Percentiles rank a stretch among this genome's conserved stretches.
Conservation (phyloP, 2,329 filamentous ascomycete genomes). For the Colletotrichum sp. region DNA sequence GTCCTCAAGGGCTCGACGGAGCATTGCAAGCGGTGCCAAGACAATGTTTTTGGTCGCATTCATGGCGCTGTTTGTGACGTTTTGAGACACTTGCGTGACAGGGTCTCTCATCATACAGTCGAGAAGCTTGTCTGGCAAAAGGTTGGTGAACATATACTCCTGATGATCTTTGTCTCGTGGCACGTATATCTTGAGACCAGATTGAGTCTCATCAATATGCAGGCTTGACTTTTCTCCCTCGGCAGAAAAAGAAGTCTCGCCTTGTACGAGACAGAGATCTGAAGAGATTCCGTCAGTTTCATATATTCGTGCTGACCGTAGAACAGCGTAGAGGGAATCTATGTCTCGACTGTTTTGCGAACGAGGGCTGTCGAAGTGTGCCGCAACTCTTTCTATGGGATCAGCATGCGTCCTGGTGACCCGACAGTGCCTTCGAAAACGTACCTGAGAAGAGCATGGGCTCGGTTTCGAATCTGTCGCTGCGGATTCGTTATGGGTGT, state of each 20-base stretch:
- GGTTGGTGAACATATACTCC: constrained; percentile 29
- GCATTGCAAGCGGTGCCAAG: not conserved
- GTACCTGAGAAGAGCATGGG: not conserved
- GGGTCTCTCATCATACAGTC: constrained; percentile 40
- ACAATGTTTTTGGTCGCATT: not conserved
- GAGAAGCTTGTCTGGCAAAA: constrained; percentile 31
- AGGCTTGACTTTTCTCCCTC: constrained; percentile 23
- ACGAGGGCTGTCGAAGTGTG: not conserved
- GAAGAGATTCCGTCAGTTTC: constrained; percentile 36
- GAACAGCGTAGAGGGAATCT: not conserved
- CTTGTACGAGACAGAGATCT: constrained; percentile 30
- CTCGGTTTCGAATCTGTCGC: not conserved
- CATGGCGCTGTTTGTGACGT: not conserved
- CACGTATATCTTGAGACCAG: constrained; percentile 33
- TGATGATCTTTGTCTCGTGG: constrained; percentile 31
- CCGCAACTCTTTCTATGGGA: not conserved
- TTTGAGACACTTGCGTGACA: not conserved
- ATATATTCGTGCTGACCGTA: constrained; percentile 22
- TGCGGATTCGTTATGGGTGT: not conserved
- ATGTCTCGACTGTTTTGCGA: not conserved
- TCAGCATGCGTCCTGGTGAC: not conserved
- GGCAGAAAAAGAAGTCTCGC: constrained; percentile 16
- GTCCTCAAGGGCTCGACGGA: not conserved
- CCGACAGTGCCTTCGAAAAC: not conserved
- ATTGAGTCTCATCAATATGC: constrained; percentile 32